Evolutionary conservation across 2,329 filamentous ascomycete genomes (phyloP), one percentile per base, ranked within the genome.

Genomic region (Neonectria sp.): DNA sequence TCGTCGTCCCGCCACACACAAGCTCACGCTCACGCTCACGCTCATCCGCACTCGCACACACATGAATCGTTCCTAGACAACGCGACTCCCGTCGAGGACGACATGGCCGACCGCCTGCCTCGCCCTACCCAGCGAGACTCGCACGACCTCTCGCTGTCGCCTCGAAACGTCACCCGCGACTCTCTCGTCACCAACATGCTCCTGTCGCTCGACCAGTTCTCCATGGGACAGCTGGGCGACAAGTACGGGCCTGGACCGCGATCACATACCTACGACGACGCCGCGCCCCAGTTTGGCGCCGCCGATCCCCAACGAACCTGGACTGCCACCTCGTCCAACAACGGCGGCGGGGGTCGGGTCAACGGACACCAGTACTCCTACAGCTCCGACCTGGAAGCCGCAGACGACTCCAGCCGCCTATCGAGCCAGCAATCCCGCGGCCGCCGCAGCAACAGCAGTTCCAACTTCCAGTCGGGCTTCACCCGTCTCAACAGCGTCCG

Each of bases 131-230:
- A 79, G 61, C 84, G 87, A 71, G 91, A 95, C 82, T 94, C 92
- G 55, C 95, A 98, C 85, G 95, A 97, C 80, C 87, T 98, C 69
- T 95, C 93, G 65, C 86, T 97, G 75, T 91, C 91, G 57, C 90
- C 92, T 55, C 87, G 91, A 68, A 90, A 93, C 78, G 90, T 93
- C 70, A 94, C 93, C 46, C 91, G 95, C 73, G 94, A 97, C 78
- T 98, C 95, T 40, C 91, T 99, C 73, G 94, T 99, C 67, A 93
- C 96, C 81, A 97, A 98, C 81, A 96, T 99, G 92, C 90, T 98
- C 68, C 86, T 96, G 71, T 97, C 95, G 46, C 91, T 99, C 71
- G 95, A 97, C 81, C 93, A 95, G 80, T 90, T 95, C 77, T 91
- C 89, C 46, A 86, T 89, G 73, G 85, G 81, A 51, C 84, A 87